phyloP scores from a whole-genome alignment of 1,284 basidiomycete genomes.

The Microbotryum scabiosae region DNA sequence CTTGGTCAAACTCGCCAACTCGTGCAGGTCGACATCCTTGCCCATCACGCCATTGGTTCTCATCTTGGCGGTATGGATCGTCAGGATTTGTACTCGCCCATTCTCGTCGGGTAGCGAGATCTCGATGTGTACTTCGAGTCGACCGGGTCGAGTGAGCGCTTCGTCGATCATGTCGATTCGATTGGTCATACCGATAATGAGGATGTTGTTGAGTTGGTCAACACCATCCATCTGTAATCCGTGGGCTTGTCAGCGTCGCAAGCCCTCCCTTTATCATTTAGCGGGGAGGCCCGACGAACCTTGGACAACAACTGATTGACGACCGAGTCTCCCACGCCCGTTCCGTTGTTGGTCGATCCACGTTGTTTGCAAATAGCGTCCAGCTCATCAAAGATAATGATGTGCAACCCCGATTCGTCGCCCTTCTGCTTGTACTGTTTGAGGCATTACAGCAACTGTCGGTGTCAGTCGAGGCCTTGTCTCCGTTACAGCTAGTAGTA shows the following conservation, averaged over 20 bases:
- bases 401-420: slow-evolving; percentile 96
- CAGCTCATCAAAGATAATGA: slow-evolving; percentile 99
- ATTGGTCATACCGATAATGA: slow-evolving; percentile 99
- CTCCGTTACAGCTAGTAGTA: neutral
- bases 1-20: slow-evolving; percentile 80
- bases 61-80: slow-evolving; percentile 95
- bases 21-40: slow-evolving; percentile 69
- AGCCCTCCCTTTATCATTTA: neutral
- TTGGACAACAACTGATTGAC: slow-evolving; percentile 98
- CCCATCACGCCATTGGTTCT: slow-evolving; percentile 85
- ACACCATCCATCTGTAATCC: slow-evolving; percentile 87
- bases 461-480: neutral
- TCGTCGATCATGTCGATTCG: slow-evolving; percentile 99
- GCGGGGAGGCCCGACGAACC: slow-evolving; percentile 43
- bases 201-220: slow-evolving; percentile 97
- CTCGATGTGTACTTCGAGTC: slow-evolving; percentile 99
- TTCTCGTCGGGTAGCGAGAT: slow-evolving; percentile 93
- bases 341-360: slow-evolving; percentile 69
- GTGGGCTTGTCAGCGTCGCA: neutral
- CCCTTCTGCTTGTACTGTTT: slow-evolving; percentile 88
- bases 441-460: neutral
- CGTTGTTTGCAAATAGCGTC: slow-evolving; percentile 99
- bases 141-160: slow-evolving; percentile 90
- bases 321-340: slow-evolving; percentile 95
- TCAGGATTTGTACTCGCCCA: slow-evolving; percentile 87